Conservation (phyloP, 768 basidiomycete genomes). For the Trametes cubensis region DNA sequence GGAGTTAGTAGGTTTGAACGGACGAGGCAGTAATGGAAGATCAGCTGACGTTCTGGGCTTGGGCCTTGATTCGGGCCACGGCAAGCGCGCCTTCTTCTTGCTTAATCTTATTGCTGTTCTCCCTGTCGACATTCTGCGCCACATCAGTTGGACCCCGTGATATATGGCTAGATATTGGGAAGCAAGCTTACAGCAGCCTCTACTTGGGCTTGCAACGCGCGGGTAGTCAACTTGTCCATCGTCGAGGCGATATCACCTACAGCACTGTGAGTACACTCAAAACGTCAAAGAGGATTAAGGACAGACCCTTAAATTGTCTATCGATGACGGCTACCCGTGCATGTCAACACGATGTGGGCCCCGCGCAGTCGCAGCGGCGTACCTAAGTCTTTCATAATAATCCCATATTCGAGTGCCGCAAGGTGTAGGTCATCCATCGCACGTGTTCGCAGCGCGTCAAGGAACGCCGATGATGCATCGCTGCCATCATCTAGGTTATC, state of each 20-base stretch:
- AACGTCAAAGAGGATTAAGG: too few relatives aligned
- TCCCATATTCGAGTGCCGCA: conserved; percentile 83
- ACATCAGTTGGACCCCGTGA: too few relatives aligned
- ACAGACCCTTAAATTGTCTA: conserved; percentile 75
- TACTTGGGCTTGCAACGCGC: conserved; percentile 84
- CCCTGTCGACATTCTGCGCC: conserved; percentile 82
- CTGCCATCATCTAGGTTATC: conserved; percentile 72
- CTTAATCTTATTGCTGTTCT: conserved; percentile 87
- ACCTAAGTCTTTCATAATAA: conserved; percentile 80
- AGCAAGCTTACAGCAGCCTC: conserved; percentile 68
- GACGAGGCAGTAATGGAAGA: too few relatives aligned
- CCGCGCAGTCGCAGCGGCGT: conserved; percentile 19
- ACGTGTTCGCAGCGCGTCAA: conserved; percentile 78
- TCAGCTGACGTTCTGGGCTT: conserved; percentile 51
- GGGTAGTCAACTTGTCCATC: conserved; percentile 84
- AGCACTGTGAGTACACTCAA: background rate
- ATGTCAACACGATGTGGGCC: background rate
- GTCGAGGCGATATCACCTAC: conserved; percentile 74
- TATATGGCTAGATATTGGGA: too few relatives aligned
- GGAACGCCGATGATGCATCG: conserved; percentile 74
- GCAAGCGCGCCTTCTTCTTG: conserved; percentile 79
- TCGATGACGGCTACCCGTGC: conserved; percentile 70
- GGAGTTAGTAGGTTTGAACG: too few relatives aligned
- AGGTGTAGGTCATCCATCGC: conserved; percentile 88
- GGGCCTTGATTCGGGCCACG: conserved; percentile 77